Evolutionary conservation across 768 basidiomycete species (phyloP).

Genomic region (Kwoniella dendrophila): DNA sequence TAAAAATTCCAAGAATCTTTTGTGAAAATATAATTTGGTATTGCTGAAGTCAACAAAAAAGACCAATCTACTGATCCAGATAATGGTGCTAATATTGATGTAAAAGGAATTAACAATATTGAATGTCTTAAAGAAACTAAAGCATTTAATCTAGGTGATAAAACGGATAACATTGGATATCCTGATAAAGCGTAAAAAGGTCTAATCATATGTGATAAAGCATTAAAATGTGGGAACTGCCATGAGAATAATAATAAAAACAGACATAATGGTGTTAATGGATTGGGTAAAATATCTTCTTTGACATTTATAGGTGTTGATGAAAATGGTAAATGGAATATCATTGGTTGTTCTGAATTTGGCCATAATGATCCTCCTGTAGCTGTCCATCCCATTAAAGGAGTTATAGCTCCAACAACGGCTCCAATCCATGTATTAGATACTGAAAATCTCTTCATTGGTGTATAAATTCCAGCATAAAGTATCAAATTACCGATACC

Average conservation of each 20-base stretch:
- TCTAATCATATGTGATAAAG: constrained; percentile 83
- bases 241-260: constrained; percentile 88
- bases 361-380: constrained; percentile 79
- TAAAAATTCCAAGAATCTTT: constrained; percentile 75
- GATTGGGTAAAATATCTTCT: constrained; percentile 62
- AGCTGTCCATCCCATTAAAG: constrained; percentile 98
- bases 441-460: constrained; percentile 78
- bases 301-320: constrained; percentile 51
- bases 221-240: constrained; percentile 99
- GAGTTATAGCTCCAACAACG: constrained; percentile 88
- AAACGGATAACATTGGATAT: constrained; percentile 86
- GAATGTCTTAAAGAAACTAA: constrained; percentile 83
- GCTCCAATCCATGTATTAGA: constrained; percentile 94
- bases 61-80: constrained; percentile 90
- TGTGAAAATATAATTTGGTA: constrained; percentile 73
- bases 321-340: constrained; percentile 65
- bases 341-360: constrained; percentile 63
- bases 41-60: constrained; percentile 74
- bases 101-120: constrained; percentile 68
- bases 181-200: constrained; percentile 89
- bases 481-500: constrained; percentile 82
- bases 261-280: constrained; percentile 76
- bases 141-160: constrained; percentile 75
- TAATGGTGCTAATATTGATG: constrained; percentile 77
- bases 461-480: constrained; percentile 90